These are phyloP conservation scores for Floccularia luteovirens DNA, from an alignment of 768 basidiomycete species.

Conservation along the genomic window DNA sequence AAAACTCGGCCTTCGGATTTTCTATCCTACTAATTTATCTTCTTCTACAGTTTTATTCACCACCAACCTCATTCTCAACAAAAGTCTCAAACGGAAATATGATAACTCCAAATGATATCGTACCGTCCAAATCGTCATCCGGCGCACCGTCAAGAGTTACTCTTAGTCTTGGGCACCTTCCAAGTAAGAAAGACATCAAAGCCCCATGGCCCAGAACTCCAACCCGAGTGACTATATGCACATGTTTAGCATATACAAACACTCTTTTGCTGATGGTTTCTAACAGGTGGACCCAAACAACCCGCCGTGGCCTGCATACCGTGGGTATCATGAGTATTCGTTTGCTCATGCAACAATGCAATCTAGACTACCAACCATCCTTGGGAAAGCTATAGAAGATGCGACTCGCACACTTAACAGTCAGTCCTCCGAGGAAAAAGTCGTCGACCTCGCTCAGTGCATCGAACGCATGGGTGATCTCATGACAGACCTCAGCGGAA, in stretches of 20 bases:
- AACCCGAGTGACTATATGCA: conserved; percentile 41
- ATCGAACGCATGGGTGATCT: conserved; percentile 87
- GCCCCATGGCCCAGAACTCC: conserved; percentile 71
- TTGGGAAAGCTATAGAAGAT: conserved; percentile 95
- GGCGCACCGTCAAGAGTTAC: conserved; percentile 53
- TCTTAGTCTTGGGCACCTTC: conserved; percentile 67
- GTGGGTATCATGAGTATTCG: conserved; percentile 76
- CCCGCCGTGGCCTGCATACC: conserved; percentile 77
- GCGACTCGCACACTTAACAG: conserved; percentile 83
- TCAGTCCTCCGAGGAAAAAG: conserved; percentile 72
- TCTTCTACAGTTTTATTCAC: background rate
- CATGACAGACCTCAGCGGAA: conserved; percentile 81
- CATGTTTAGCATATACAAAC: background rate
- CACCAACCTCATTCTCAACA: background rate
- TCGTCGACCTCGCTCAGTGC: conserved; percentile 79
- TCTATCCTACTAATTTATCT: no score
- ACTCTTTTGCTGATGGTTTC: conserved; percentile 3
- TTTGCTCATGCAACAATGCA: conserved; percentile 95
- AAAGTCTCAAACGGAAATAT: background rate
- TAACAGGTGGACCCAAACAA: conserved; percentile 72
- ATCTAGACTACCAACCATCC: conserved; percentile 88
- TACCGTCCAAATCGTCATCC: conserved; percentile 9
- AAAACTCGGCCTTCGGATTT: no score
- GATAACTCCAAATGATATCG: conserved; percentile 1
- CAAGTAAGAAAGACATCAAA: conserved; percentile 65